phyloP scores from a whole-genome alignment of 2,329 filamentous ascomycete species.

The Mariannaea elegans region DNA sequence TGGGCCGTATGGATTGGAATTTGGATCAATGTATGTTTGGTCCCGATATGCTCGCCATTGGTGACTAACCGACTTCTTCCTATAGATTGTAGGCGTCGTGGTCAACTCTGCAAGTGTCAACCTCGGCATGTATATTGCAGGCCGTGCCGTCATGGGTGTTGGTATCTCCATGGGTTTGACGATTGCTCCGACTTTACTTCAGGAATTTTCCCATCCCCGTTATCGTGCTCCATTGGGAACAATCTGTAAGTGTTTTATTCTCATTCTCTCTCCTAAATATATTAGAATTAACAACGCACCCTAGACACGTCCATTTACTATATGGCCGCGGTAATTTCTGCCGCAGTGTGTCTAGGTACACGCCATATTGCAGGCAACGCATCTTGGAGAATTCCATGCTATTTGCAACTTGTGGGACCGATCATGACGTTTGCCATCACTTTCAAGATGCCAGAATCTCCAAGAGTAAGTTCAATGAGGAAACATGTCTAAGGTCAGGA shows the following conservation, averaged over 20 bases:
- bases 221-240: not conserved
- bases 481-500: too few species aligned
- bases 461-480: not conserved
- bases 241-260: not conserved
- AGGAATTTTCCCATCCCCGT: not conserved
- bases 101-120: not conserved
- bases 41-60: too few species aligned
- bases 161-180: slow-evolving; percentile 4
- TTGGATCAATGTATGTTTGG: not conserved
- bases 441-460: not conserved
- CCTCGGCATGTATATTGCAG: slow-evolving; percentile 1
- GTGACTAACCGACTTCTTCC: not conserved
- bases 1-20: slow-evolving; percentile 1
- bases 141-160: not conserved
- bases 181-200: not conserved
- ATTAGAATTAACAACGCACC: not conserved
- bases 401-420: not conserved
- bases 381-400: not conserved
- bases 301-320: not conserved
- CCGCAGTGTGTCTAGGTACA: not conserved
- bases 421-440: not conserved
- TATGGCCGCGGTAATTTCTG: not conserved
- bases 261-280: too few species aligned
- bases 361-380: not conserved
- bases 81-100: not conserved